Conservation (phyloP, 2,329 filamentous ascomycete species). For the Cadophora sp. region DNA sequence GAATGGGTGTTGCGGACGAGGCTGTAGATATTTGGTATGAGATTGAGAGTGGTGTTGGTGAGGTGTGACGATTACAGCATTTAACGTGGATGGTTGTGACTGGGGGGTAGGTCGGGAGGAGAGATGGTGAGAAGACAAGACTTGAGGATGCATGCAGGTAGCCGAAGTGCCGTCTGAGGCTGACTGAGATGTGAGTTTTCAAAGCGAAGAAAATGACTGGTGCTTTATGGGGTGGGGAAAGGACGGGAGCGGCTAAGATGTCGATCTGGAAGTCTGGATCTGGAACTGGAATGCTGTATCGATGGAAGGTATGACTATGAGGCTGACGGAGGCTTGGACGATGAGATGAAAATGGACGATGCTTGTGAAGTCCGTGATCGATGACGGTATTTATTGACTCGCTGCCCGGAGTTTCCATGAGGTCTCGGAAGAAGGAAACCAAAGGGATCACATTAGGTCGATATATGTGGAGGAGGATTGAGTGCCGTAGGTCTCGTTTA, state of each 20-base stretch:
- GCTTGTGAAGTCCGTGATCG: background rate
- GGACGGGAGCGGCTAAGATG: constrained; percentile 6
- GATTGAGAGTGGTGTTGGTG: background rate
- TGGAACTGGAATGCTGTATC: too few relatives aligned
- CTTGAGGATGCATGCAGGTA: constrained; percentile 1
- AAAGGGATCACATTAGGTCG: background rate
- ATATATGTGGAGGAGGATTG: background rate
- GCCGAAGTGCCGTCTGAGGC: constrained; percentile 15
- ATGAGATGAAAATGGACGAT: background rate
- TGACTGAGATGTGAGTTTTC: constrained; percentile 4
- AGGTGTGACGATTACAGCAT: background rate
- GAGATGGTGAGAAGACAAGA: background rate
- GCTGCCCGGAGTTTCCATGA: background rate
- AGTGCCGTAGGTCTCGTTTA: background rate
- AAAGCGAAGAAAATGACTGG: background rate
- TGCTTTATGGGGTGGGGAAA: background rate
- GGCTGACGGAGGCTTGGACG: background rate
- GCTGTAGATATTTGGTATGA: background rate
- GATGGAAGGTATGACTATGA: background rate
- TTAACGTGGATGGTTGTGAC: background rate
- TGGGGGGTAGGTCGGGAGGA: background rate
- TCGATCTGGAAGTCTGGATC: constrained; percentile 8
- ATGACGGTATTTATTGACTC: constrained; percentile 4
- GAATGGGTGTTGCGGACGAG: background rate
- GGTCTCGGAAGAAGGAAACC: background rate